Evolutionary conservation across 2,329 filamentous ascomycete genomes (phyloP), one percentile per base, ranked within the genome.

Genomic region (Curvularia lunata): DNA sequence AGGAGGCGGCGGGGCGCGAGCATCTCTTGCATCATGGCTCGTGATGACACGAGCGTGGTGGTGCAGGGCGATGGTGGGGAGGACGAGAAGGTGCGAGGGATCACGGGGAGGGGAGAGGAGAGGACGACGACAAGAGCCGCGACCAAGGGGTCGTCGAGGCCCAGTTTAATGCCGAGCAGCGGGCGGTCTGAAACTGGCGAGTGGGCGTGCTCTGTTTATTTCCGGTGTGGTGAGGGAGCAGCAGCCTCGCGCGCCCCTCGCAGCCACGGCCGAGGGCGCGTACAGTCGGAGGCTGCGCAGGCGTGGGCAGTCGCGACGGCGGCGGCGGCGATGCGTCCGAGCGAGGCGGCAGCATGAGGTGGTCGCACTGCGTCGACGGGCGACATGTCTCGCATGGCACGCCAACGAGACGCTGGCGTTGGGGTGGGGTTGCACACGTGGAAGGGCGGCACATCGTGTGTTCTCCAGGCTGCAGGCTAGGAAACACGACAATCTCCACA

Each of bases 301-400:
- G n/a, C n/a, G 28, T 30, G 28, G 9, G 28, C 28, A 9, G 28
- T 12, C 28, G 10, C 10, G 30, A 16, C 32, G 16, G 32, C 16
- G 7, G 32, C n/a, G 45, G 40, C 49, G 49, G 57, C 41, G 56
- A 54, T 57, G 49, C 48, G 40, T 56, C 55, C 48, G 62, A 59
- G n/a, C n/a, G n/a, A n/a, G n/a, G n/a, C n/a, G n/a, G n/a, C 25
- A 27, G 25, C 25, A 27, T 27, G 4, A 27, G 4, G 25, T 27
- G 25, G 25, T 27, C 4, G 25, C 8, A 27, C 25, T 27, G 25
- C 8, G 25, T 27, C 8, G 25, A 8, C 8, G 25, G 68, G 61
- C 53, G 59, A 41, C 47, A 72, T 75, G 71, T 75, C 72, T 72
- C 67, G 70, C 69, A 72, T 70, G 65, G 56, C 60, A 65, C 48